Conservation (phyloP, 352 stramenopile genomes). For the Phytophthora nicotianae region DNA sequence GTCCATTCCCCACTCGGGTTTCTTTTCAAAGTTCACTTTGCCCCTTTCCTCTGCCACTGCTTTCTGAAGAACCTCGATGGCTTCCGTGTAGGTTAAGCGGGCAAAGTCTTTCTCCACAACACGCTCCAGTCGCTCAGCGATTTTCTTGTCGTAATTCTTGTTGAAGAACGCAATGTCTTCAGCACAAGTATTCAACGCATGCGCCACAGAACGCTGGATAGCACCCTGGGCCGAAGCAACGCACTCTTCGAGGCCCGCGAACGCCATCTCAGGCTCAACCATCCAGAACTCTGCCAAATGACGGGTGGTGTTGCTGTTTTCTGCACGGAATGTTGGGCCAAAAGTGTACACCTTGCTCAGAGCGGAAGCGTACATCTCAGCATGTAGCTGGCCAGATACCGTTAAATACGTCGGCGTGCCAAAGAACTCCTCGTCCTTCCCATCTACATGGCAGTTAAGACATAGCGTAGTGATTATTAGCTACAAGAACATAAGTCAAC, state of each 20-base stretch:
- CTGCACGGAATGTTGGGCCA: constrained; percentile 98
- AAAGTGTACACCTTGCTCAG: constrained; percentile 99
- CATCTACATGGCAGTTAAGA: constrained; percentile 37
- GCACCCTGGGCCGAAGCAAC: constrained; percentile 95
- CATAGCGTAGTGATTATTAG: constrained; percentile 12
- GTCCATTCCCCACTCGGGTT: constrained; percentile 94
- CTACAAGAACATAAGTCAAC: constrained; percentile 6
- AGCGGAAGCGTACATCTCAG: constrained; percentile 96
- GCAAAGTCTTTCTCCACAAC: constrained; percentile 90
- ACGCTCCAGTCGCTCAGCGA: constrained; percentile 85
- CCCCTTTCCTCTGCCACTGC: constrained; percentile 35
- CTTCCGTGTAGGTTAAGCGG: constrained; percentile 94
- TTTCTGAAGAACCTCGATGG: constrained; percentile 93
- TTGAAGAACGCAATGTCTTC: constrained; percentile 95
- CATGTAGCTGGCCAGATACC: constrained; percentile 94
- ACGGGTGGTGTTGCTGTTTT: constrained; percentile 98
- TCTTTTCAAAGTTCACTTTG: constrained; percentile 82
- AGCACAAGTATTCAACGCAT: constrained; percentile 82
- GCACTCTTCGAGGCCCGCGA: constrained; percentile 80
- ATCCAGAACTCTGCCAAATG: constrained; percentile 99
- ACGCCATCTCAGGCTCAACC: constrained; percentile 95
- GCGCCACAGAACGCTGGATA: constrained; percentile 88
- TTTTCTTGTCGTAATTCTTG: constrained; percentile 87
- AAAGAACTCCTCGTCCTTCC: constrained; percentile 95
- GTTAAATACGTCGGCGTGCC: constrained; percentile 91